A percentile compares a stretch with the other conserved stretches of the same genome.
phyloP scores from a whole-genome alignment of 495 filamentous ascomycete genomes.

The Annulohypoxylon stygium region DNA sequence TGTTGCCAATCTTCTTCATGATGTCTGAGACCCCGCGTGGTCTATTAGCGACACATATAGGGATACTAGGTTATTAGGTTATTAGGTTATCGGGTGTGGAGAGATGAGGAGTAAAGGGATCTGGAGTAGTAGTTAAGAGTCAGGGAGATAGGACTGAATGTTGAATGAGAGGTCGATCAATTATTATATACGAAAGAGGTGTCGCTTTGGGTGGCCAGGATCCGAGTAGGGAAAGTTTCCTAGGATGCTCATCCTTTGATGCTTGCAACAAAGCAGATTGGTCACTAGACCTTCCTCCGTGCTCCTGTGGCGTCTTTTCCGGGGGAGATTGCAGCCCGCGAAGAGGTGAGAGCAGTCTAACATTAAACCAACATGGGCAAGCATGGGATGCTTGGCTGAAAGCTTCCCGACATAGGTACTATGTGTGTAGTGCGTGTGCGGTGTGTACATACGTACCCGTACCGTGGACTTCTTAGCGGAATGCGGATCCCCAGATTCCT shows the following conservation, averaged over 20 bases:
- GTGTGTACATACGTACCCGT: conserved; percentile 7
- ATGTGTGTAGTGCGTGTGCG: conserved; percentile 2
- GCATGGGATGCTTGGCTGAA: conserved; percentile 9
- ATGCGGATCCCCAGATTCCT: conserved; percentile 21
- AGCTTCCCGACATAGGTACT: not conserved
- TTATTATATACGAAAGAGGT: conserved; percentile 44
- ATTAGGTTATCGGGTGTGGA: conserved; percentile 1
- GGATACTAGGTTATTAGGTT: conserved; percentile 10
- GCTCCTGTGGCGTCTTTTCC: conserved; percentile 22
- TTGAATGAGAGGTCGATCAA: conserved; percentile 30
- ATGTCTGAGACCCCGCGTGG: conserved; percentile 50
- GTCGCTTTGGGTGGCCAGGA: conserved; percentile 24
- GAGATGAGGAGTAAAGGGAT: conserved; percentile 19
- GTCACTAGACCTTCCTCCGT: conserved; percentile 42
- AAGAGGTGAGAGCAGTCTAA: conserved; percentile 15
- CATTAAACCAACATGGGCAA: conserved; percentile 5
- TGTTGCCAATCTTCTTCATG: conserved; percentile 71
- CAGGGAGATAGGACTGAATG: conserved; percentile 6
- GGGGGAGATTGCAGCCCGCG: conserved; percentile 35
- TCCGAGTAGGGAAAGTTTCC: conserved; percentile 21
- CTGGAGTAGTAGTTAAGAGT: conserved; percentile 8
- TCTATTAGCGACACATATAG: conserved; percentile 42
- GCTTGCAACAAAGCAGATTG: conserved; percentile 41
- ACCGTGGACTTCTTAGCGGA: not conserved
- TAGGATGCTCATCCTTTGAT: conserved; percentile 38